Evolutionary conservation across 2,329 filamentous ascomycete species (phyloP), one percentile per base, ranked within the genome.

Genomic region (Penicillium sp.): DNA sequence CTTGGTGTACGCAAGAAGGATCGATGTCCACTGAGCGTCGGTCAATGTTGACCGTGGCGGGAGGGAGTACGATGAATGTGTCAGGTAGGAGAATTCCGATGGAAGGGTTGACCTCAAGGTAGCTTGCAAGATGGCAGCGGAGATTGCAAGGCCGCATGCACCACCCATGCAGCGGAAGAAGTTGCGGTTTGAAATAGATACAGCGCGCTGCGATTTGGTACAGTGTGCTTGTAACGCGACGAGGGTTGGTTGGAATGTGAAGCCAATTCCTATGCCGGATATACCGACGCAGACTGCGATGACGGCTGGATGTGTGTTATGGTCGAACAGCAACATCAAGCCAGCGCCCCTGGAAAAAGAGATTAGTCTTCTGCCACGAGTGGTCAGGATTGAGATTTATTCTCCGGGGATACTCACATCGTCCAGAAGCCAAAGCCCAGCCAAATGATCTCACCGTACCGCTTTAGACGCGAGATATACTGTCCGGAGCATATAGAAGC

Each of bases 141-240:
- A 84, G 8, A 87, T 74, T 0, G 84, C 85, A 0, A 89, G 78
- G 0, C 86, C 86, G 14, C 82, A 78, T 1, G 85, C 78, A 25
- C 85, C 86, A 10, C 87, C 86, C 3, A 85, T 75, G 49, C 81
- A 83, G 7, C 87, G 82, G 60, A 88, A 79, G 68, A 88, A 88
- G 64, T 89, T 89, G 1, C 86, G 79, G 54, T 83, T 82, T 2
- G 84, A 85, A 38, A 87, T 88, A 20, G 87, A 82, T 1, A 88
- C 83, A 0, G 87, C 86, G 20, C 86, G 80, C 45, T 88, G 82
- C 0, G 80, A 73, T 67, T 85, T 85, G 1, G 79, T 76, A 22
- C 79, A 82, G 68, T 88, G 84, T 0, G 84, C 83, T 68, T 87
- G 85, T 14, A 84, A 70, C 1, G 85, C 86, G 5, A 88, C 80